These are phyloP conservation scores for Saturnispora halmiae DNA, from an alignment of 805 yeast genomes.

Conservation along the genomic window DNA sequence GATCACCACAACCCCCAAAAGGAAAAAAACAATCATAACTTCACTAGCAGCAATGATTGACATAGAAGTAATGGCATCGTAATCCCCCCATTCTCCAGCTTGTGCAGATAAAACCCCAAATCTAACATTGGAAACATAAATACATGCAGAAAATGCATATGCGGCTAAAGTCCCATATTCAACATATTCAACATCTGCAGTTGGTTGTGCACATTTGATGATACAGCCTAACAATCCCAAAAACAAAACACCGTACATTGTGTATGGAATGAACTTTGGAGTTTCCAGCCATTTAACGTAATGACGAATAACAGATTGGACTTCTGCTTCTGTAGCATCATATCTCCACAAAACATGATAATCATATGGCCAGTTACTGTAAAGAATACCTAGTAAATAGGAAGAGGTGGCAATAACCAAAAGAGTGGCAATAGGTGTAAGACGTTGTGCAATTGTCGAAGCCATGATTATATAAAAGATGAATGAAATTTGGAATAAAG, in stretches of 20 bases:
- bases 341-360: conserved; percentile 60
- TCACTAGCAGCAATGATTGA: conserved; percentile 89
- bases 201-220: conserved; percentile 79
- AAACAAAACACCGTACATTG: conserved; percentile 50
- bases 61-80: conserved; percentile 74
- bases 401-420: conserved; percentile 39
- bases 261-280: conserved; percentile 50
- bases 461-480: background rate
- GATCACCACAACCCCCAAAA: conserved; percentile 71
- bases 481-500: background rate
- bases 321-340: conserved; percentile 41
- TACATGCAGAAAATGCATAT: conserved; percentile 60
- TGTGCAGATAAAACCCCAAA: conserved; percentile 66
- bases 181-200: conserved; percentile 73
- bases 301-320: conserved; percentile 47
- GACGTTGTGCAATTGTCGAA: conserved; percentile 1
- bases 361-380: conserved; percentile 77
- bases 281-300: conserved; percentile 65
- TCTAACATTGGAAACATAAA: conserved; percentile 79
- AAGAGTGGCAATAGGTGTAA: conserved; percentile 18
- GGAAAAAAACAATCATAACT: conserved; percentile 59
- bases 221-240: conserved; percentile 67
- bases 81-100: conserved; percentile 88
- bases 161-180: conserved; percentile 84
- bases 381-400: conserved; percentile 72